These are phyloP conservation scores for Penicillium paneum DNA, from an alignment of 2,329 filamentous ascomycete species.

Conservation along the genomic window DNA sequence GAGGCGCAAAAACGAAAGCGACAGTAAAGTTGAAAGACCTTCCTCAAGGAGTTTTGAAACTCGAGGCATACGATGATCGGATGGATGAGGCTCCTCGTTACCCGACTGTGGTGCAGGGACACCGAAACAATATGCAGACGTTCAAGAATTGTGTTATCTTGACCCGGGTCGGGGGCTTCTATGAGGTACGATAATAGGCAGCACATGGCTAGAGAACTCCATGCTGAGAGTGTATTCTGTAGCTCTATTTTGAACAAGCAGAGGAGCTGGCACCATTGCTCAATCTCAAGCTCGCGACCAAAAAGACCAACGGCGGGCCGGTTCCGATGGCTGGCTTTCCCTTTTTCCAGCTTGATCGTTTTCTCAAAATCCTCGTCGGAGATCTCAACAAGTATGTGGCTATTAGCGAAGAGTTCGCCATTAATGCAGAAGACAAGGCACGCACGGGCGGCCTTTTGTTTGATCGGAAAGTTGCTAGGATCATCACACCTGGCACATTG, in stretches of 20 bases:
- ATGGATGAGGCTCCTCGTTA: constrained; percentile 59
- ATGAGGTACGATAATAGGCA: constrained; percentile 57
- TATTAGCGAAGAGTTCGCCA: constrained; percentile 87
- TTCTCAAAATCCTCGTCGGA: constrained; percentile 87
- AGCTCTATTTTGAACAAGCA: constrained; percentile 92
- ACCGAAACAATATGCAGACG: constrained; percentile 81
- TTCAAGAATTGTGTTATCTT: constrained; percentile 88
- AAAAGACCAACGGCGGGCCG: constrained; percentile 71
- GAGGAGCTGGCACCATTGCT: constrained; percentile 82
- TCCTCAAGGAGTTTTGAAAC: constrained; percentile 55
- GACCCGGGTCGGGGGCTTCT: constrained; percentile 92
- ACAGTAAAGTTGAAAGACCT: constrained; percentile 48
- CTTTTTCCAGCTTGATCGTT: constrained; percentile 86
- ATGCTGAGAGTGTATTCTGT: constrained; percentile 8
- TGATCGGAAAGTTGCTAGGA: constrained; percentile 76
- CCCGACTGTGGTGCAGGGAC: constrained; percentile 85
- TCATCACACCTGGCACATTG: constrained; percentile 90
- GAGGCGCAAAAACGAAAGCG: constrained; percentile 38
- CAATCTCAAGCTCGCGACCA: constrained; percentile 79
- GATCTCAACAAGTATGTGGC: constrained; percentile 89
- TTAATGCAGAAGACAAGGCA: constrained; percentile 65
- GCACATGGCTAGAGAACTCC: not conserved
- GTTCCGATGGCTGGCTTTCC: constrained; percentile 96
- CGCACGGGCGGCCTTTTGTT: constrained; percentile 78
- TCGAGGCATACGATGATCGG: constrained; percentile 42